phyloP scores from a whole-genome alignment of 2,329 filamentous ascomycete species.

The Aciculosporium take region DNA sequence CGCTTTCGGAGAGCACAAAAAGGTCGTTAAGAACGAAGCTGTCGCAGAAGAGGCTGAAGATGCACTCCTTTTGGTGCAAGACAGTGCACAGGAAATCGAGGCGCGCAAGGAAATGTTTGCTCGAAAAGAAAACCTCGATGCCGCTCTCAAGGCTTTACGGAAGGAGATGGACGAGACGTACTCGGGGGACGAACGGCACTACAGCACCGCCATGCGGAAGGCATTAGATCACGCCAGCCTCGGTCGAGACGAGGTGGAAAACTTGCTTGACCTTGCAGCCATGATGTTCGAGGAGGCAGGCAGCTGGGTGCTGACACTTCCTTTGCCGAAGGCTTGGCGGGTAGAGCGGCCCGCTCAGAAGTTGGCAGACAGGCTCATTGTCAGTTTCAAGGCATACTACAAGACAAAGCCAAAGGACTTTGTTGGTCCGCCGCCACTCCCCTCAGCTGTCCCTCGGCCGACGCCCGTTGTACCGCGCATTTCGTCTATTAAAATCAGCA shows the following conservation, averaged over 20 bases:
- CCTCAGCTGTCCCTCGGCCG: conserved; percentile 18
- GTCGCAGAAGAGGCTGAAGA: conserved; percentile 22
- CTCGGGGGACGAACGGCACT: conserved; percentile 21
- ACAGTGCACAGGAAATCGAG: conserved; percentile 35
- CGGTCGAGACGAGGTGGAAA: conserved; percentile 27
- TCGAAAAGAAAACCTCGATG: conserved; percentile 47
- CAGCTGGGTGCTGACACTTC: conserved; percentile 27
- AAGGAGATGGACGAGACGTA: conserved; percentile 31
- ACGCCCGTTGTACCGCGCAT: conserved; percentile 15
- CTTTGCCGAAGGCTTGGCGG: conserved; percentile 28
- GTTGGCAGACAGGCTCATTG: conserved; percentile 21
- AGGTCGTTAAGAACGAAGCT: conserved; percentile 26
- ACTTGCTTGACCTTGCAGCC: conserved; percentile 27
- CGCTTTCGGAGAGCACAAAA: conserved; percentile 46
- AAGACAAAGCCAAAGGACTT: conserved; percentile 21
- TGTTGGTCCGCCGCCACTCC: conserved; percentile 9
- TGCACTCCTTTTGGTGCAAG: conserved; percentile 25
- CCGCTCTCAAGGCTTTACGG: conserved; percentile 32
- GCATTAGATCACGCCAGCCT: conserved; percentile 26
- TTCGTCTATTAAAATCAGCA: conserved; percentile 27
- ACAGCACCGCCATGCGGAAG: conserved; percentile 28
- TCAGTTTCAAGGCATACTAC: conserved; percentile 26
- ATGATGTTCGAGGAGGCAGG: conserved; percentile 33
- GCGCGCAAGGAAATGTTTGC: conserved; percentile 49
- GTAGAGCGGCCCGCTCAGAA: conserved; percentile 21